Evolutionary conservation across 345 rosid genomes (phyloP).

Genomic region (Rhodomyrtus tomentosa): DNA sequence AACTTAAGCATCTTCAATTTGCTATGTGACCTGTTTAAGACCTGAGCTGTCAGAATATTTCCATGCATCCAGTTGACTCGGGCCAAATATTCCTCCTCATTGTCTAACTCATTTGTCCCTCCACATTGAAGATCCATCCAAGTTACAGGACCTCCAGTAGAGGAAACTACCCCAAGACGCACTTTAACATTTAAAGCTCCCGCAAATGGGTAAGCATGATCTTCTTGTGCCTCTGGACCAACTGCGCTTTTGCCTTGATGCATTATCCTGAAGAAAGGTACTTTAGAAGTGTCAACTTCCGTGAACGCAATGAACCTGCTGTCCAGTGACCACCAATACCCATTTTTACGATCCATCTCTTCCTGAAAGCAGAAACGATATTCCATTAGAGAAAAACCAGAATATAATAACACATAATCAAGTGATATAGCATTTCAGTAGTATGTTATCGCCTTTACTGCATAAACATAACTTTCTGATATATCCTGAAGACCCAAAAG

Average conservation of each 20-base stretch:
- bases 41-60: constrained; percentile 58
- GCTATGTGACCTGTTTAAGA: constrained; percentile 65
- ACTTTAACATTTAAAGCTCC: constrained; percentile 85
- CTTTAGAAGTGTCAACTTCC: constrained; percentile 61
- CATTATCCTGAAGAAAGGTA: constrained; percentile 88
- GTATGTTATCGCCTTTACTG: neutral
- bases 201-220: constrained; percentile 93
- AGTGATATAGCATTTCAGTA: neutral
- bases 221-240: constrained; percentile 78
- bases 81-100: constrained; percentile 71
- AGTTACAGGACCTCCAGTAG: constrained; percentile 51
- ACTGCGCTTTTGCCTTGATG: constrained; percentile 85
- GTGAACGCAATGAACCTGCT: constrained; percentile 78
- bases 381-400: neutral
- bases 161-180: constrained; percentile 81
- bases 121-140: constrained; percentile 92
- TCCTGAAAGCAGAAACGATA: constrained; percentile 36
- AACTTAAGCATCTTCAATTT: constrained; percentile 56
- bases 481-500: neutral
- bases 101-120: constrained; percentile 29
- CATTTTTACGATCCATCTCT: constrained; percentile 95
- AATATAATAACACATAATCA: neutral
- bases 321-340: constrained; percentile 98
- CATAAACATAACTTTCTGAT: neutral
- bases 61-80: constrained; percentile 86